Evolutionary conservation across 2,329 filamentous ascomycete species (phyloP).

Genomic region (Penicillium corylophilum): DNA sequence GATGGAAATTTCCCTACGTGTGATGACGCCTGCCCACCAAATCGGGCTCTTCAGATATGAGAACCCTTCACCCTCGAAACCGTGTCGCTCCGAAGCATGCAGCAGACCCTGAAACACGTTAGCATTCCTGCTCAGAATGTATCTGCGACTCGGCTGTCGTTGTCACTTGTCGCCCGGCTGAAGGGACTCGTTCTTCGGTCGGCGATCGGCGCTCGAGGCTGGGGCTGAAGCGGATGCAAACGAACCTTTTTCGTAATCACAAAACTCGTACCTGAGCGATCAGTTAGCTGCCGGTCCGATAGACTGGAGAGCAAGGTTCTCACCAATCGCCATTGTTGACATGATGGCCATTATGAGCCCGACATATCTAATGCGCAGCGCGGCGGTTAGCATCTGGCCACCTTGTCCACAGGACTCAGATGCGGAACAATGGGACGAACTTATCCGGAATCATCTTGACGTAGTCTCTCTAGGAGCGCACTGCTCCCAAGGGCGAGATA

Average conservation of each 20-base stretch:
- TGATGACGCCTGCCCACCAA: conserved; percentile 95
- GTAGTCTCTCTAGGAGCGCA: conserved; percentile 32
- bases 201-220: conserved; percentile 4
- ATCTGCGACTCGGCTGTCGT: background rate
- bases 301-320: background rate
- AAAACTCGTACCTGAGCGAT: conserved; percentile 76
- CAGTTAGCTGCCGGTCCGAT: conserved; percentile 10
- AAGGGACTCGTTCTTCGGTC: background rate
- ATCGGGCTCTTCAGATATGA: conserved; percentile 91
- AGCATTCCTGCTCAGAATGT: conserved; percentile 7
- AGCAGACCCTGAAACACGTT: conserved; percentile 68
- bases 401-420: conserved; percentile 8
- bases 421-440: conserved; percentile 28
- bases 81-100: conserved; percentile 85
- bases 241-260: conserved; percentile 97
- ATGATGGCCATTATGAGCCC: conserved; percentile 48
- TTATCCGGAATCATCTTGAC: conserved; percentile 45
- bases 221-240: conserved; percentile 9
- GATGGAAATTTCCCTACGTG: conserved; percentile 60
- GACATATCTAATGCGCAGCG: conserved; percentile 41
- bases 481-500: conserved; percentile 35
- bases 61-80: conserved; percentile 95
- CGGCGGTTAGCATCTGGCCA: conserved; percentile 23
- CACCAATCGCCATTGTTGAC: conserved; percentile 51
- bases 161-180: background rate